Evolutionary conservation across 345 rosid genomes (phyloP), one percentile per base, ranked within the genome.

Genomic region (Murraya koenigii): DNA sequence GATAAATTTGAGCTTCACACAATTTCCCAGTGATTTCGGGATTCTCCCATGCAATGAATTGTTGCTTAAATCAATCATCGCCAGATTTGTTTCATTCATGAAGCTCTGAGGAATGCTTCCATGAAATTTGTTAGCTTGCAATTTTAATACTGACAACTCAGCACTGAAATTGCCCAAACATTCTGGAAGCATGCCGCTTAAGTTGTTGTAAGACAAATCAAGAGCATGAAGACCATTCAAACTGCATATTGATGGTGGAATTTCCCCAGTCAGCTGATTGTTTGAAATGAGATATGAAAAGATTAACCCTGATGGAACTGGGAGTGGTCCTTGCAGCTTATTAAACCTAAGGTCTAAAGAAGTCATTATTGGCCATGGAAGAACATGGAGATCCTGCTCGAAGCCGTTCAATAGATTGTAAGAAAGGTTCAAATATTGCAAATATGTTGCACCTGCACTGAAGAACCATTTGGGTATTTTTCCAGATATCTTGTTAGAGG

Each of bases 201-300:
- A 17, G 9, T 36, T 66, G 14, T 85, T 82, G 49, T 17, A 26
- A 0, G 79, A 77, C 67, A 82, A 11, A 70, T 87, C 82, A 23
- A 87, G 55, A 1, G n/a, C 1, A 6, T 0, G 0, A 8, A 79
- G 6, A 30, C 15, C 22, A 44, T 26, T 22, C 38, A 72, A 26
- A 55, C 74, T 72, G 78, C 85, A 83, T 2, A 83, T 22, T 17
- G 2, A 0, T 1, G 71, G 60, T 3, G 82, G n/a, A 13, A 83
- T 44, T 59, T 79, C 80, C 2, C 86, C 85, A 0, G 30, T 71
- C 0, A 81, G 47, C 1, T 3, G 6, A 32, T 85, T 87, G 38
- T 68, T 20, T 3, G 84, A 77, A n/a, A 75, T 69, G 1, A 0
- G 2, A 44, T 82, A 87, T 2, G 49, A 44, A 7, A 0, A 0